Conservation (phyloP, 2,329 filamentous ascomycete species). For the Sclerotinia borealis region DNA sequence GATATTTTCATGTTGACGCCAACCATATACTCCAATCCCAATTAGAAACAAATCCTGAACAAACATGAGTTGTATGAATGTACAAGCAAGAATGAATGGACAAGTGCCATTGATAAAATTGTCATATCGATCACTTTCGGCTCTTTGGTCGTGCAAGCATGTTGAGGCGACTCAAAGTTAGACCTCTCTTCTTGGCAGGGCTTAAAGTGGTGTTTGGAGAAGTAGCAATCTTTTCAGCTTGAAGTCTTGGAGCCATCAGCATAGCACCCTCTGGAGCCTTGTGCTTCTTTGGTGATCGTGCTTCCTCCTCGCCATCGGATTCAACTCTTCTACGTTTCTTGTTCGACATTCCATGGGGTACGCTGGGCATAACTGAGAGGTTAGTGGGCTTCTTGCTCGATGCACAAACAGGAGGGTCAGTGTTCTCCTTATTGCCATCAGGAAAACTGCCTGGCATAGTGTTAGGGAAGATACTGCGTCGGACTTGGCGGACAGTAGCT, state of each 20-base stretch:
- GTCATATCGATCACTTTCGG: slow-evolving; percentile 37
- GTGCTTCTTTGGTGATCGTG: slow-evolving; percentile 54
- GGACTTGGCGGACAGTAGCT: slow-evolving; percentile 54
- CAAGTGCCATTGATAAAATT: slow-evolving; percentile 6
- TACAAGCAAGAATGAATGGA: slow-evolving; percentile 12
- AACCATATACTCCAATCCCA: slow-evolving; percentile 11
- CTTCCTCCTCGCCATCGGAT: slow-evolving; percentile 50
- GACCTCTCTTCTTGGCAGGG: slow-evolving; percentile 42
- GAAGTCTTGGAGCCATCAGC: slow-evolving; percentile 29
- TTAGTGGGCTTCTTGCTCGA: slow-evolving; percentile 2
- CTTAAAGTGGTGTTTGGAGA: slow-evolving; percentile 34
- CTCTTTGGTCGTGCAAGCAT: slow-evolving; percentile 56
- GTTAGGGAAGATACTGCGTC: slow-evolving; percentile 42
- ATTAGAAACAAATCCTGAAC: slow-evolving; percentile 9
- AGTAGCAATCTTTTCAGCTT: slow-evolving; percentile 24
- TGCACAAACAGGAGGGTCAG: slow-evolving; percentile 30
- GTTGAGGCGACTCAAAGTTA: slow-evolving; percentile 55
- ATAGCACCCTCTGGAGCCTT: slow-evolving; percentile 35
- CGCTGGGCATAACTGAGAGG: slow-evolving; percentile 29
- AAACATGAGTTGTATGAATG: slow-evolving; percentile 3
- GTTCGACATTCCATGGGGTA: slow-evolving; percentile 57
- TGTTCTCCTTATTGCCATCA: slow-evolving; percentile 50
- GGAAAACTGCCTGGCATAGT: slow-evolving; percentile 54
- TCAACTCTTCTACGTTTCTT: slow-evolving; percentile 59
- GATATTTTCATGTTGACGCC: slow-evolving; percentile 7